Conservation (phyloP, 2,329 filamentous ascomycete genomes). For the Alternaria postmessia region DNA sequence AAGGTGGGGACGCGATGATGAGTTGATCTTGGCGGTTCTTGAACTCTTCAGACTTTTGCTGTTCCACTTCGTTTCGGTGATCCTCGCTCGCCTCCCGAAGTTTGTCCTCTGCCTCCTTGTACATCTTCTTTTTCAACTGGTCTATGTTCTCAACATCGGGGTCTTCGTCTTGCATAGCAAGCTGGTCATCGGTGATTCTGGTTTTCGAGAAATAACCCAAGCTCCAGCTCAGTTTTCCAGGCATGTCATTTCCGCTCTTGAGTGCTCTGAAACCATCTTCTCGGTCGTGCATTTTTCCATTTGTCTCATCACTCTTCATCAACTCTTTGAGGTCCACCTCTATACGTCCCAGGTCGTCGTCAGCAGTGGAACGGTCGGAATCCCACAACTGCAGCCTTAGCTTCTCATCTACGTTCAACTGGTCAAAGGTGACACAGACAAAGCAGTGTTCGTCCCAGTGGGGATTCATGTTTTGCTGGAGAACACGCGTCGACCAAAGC, state of each 20-base stretch:
- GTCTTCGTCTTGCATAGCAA: slow-evolving; percentile 68
- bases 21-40: slow-evolving; percentile 66
- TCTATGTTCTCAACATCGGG: slow-evolving; percentile 65
- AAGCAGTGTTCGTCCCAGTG: slow-evolving; percentile 75
- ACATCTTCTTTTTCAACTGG: slow-evolving; percentile 66
- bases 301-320: slow-evolving; percentile 67
- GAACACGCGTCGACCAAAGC: slow-evolving; percentile 70
- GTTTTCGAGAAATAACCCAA: slow-evolving; percentile 76
- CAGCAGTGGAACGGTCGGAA: slow-evolving; percentile 74
- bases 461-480: slow-evolving; percentile 71
- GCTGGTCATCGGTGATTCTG: slow-evolving; percentile 68
- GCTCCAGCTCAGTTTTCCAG: slow-evolving; percentile 73
- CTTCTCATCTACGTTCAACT: slow-evolving; percentile 75
- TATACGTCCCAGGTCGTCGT: slow-evolving; percentile 77
- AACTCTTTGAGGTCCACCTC: slow-evolving; percentile 72
- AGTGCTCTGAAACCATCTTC: slow-evolving; percentile 72
- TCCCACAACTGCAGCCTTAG: slow-evolving; percentile 78
- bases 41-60: slow-evolving; percentile 73
- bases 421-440: slow-evolving; percentile 73
- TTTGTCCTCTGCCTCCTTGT: slow-evolving; percentile 64
- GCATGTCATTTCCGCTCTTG: slow-evolving; percentile 72
- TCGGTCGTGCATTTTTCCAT: slow-evolving; percentile 69
- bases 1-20: slow-evolving; percentile 73
- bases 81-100: slow-evolving; percentile 70
- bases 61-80: slow-evolving; percentile 69